Base-by-base conservation (phyloP, 352 stramenopile species). In the Pythium grandisporangium region DNA sequence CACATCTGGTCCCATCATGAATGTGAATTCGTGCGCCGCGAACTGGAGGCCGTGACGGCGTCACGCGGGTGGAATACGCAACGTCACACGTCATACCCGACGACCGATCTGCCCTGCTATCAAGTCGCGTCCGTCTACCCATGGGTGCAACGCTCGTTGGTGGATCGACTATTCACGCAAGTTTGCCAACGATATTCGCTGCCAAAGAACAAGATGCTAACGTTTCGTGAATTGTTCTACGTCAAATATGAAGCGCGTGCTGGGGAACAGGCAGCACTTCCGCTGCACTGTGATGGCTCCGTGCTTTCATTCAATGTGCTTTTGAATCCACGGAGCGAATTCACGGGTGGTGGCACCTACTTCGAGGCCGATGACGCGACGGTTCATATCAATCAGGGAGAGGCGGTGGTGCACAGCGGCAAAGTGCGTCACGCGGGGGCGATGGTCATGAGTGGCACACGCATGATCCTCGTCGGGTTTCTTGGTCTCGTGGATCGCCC, bases 271-370 rank as follows among this genome's bases (percentile, higher is more conserved):
- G 75, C 71, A 0, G 70, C 82, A 39, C 63, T 98, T 6, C 72
- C 84, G 30, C 63, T 95, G 45, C 92, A 98, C 53, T 86, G 88
- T 16, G 90, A 98, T 54, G 92, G 90, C 21, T 97, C 88, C 6
- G 67, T 96, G 4, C 50, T 98, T n/a, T 97, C 88, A n/a, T 97
- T 97, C 55, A 96, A 95, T 41, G 55, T 97, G 16, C 41, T 96
- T 37, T 61, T 98, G 6, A 95, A 95, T 55, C 48, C 65, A 5
- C 53, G 57, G 0, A 30, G 59, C 10, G 78, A 95, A 17, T 98
- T 97, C 55, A 63, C 73, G 16, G 93, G 90, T 30, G 93, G 93
- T 16, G 93, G 93, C 27, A 98, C 93, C 13, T 95, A 87, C 45
- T 98, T 97, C 48, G 85, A 95, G 55, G 73, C 66, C 17, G 65